Evolutionary conservation across 495 filamentous ascomycete species (phyloP).

Genomic region (Evernia prunastri): DNA sequence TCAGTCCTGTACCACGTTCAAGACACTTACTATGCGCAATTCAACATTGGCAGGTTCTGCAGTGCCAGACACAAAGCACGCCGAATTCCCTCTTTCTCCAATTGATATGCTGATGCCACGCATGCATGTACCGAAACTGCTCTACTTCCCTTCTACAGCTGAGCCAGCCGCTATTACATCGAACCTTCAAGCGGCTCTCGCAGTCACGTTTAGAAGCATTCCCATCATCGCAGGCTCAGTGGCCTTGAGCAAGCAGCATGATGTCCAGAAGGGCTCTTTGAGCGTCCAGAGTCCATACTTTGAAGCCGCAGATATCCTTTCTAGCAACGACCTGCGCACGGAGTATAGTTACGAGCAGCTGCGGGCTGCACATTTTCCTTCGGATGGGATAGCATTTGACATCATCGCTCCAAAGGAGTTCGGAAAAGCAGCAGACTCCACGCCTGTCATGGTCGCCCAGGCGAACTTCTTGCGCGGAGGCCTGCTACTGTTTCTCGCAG

Average conservation of each 20-base stretch:
- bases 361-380: constrained; percentile 13
- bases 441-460: constrained; percentile 48
- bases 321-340: constrained; percentile 12
- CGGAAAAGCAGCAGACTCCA: constrained; percentile 22
- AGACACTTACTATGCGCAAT: not conserved
- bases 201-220: constrained; percentile 7
- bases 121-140: constrained; percentile 12
- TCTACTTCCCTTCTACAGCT: constrained; percentile 15
- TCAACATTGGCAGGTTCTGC: not conserved
- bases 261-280: constrained; percentile 12
- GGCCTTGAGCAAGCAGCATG: not conserved
- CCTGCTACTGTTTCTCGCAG: constrained; percentile 41
- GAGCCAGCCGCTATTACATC: constrained; percentile 3
- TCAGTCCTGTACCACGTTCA: not conserved
- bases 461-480: constrained; percentile 48
- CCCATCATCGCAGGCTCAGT: constrained; percentile 15
- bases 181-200: constrained; percentile 7
- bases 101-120: constrained; percentile 17
- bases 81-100: constrained; percentile 5
- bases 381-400: constrained; percentile 2
- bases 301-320: constrained; percentile 6
- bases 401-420: constrained; percentile 7
- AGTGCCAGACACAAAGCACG: not conserved
- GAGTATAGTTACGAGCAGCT: constrained; percentile 17
- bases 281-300: constrained; percentile 11